These are phyloP conservation scores for Nicotiana rustica DNA, from an alignment of 305 asterid genomes.

Conservation along the genomic window DNA sequence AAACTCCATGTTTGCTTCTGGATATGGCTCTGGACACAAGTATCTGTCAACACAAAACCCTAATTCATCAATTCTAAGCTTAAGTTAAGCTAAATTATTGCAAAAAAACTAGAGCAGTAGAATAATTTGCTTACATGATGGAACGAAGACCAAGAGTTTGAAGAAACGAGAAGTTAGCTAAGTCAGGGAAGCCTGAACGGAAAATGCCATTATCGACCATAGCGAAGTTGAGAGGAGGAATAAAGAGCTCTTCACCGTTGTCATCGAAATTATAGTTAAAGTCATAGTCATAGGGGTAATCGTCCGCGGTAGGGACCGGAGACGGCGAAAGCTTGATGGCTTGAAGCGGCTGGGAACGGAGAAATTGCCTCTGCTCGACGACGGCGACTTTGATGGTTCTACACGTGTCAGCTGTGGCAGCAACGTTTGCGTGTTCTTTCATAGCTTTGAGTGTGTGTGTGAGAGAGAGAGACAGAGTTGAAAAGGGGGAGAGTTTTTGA, in stretches of 20 bases:
- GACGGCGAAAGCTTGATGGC: conserved; percentile 7
- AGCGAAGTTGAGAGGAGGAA: conserved; percentile 85
- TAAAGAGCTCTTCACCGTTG: conserved; percentile 51
- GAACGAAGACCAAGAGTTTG: conserved; percentile 92
- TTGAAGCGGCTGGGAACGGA: conserved; percentile 2
- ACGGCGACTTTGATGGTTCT: conserved; percentile 28
- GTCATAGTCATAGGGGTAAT: not conserved
- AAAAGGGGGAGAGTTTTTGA: not conserved
- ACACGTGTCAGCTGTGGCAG: conserved; percentile 30
- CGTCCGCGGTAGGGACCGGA: not conserved
- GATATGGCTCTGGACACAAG: conserved; percentile 93
- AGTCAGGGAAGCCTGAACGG: conserved; percentile 91
- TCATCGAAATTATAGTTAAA: not conserved
- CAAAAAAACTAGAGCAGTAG: not conserved
- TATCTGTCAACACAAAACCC: conserved; percentile 52
- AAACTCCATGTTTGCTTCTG: conserved; percentile 68
- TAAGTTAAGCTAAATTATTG: not conserved
- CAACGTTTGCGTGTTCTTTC: conserved; percentile 24
- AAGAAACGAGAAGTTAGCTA: conserved; percentile 69
- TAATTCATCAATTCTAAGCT: not conserved
- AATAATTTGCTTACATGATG: conserved; percentile 60
- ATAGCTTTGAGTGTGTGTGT: not conserved
- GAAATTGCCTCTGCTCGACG: not conserved
- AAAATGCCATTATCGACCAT: conserved; percentile 88
- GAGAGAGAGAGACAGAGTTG: not conserved